Evolutionary conservation across 345 rosid genomes (phyloP).

Genomic region (Citrus glauca): DNA sequence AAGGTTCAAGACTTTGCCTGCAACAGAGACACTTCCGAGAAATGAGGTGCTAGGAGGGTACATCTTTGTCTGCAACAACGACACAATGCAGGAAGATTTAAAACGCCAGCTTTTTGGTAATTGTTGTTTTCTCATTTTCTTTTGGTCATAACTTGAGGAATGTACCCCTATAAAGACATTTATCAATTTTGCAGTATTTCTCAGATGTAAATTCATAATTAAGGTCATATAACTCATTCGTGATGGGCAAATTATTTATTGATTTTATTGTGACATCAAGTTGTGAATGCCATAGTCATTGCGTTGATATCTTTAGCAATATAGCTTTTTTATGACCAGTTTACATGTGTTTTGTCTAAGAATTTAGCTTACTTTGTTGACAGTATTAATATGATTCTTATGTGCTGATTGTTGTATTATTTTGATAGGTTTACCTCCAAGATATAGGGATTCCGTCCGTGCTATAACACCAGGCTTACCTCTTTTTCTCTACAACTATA

Average conservation of each 20-base stretch:
- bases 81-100: conserved; percentile 97
- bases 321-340: neutral
- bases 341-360: neutral
- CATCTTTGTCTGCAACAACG: conserved; percentile 97
- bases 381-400: neutral
- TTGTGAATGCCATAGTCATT: neutral
- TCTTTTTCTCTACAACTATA: conserved; percentile 91
- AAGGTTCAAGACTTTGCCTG: conserved; percentile 93
- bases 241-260: neutral
- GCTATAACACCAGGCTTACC: conserved; percentile 99
- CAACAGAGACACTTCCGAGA: conserved; percentile 85
- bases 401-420: conserved; percentile 8
- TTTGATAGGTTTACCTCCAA: conserved; percentile 85
- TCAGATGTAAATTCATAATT: neutral
- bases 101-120: conserved; percentile 94
- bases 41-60: conserved; percentile 98
- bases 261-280: neutral
- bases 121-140: neutral
- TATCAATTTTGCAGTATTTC: neutral
- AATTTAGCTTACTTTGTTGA: neutral
- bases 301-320: neutral
- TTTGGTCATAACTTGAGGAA: neutral
- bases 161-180: neutral
- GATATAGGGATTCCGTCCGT: conserved; percentile 95
- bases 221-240: neutral